Evolutionary conservation across 2,329 filamentous ascomycete genomes (phyloP), one percentile per base, ranked within the genome.

Genomic region (Zymoseptoria crescenta): DNA sequence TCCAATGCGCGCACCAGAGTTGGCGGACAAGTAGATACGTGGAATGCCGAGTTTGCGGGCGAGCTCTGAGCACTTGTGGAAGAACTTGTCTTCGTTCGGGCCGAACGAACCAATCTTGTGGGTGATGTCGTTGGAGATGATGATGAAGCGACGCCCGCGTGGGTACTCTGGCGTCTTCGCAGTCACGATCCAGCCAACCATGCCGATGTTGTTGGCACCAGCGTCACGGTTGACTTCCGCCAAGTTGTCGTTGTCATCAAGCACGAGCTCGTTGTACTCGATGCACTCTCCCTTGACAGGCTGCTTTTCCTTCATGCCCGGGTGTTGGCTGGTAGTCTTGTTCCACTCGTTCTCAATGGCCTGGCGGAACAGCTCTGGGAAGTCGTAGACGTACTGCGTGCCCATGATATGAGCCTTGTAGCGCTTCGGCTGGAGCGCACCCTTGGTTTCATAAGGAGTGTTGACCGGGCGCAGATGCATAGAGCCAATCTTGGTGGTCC

Each of bases 371-470:
- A 99, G 86, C 82, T 99, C 94, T 29, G 94, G 94, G 87, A 99
- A 99, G 77, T 99, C 94, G 75, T 99, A 99, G 57, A 97, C 94
- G 74, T 96, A 99, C 77, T 99, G 94, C 28, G 94, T 99, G 65
- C 94, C 94, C 92, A 99, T 96, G 63, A 97, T 81, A 74, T 99
- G 94, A 67, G 94, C 94, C 87, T 96, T 96, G 86, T 99, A 97
- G 69, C 94, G 87, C 86, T 97, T 97, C 63, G 94, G 94, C 79
- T 99, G 94, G 62, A 99, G 83, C 81, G 92, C 96, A 77, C 96
- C 95, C 86, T 99, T 99, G 72, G 93, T 96, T 45, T 93, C 88
- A 76, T 99, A 99, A 21, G 94, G 91, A 3, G 91, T 92, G 51
- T 86, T 89, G 65, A 97, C 92, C 4, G 92, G 86, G 72, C 95